These are phyloP conservation scores for Pharus latifolius DNA, from an alignment of 176 grass and related monocot genomes.

Conservation along the genomic window DNA sequence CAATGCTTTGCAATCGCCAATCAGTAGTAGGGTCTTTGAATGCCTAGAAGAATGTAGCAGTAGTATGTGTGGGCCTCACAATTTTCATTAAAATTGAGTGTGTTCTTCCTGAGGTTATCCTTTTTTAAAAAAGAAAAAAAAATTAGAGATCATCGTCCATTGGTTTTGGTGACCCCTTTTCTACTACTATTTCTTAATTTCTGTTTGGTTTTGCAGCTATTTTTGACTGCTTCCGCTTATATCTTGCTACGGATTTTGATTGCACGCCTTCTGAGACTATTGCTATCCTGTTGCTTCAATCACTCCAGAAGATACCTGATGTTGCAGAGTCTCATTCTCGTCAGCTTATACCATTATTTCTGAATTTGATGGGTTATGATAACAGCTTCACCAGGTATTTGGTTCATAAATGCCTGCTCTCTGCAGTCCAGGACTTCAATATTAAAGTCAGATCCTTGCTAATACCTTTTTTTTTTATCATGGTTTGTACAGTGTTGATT, in stretches of 20 bases:
- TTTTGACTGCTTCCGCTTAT: slow-evolving; percentile 49
- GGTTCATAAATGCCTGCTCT: neutral
- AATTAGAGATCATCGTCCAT: neutral
- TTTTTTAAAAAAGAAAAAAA: too few species aligned
- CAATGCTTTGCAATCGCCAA: neutral
- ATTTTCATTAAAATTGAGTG: neutral
- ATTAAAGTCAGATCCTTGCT: neutral
- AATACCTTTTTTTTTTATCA: neutral
- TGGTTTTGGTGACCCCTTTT: neutral
- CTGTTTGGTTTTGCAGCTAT: slow-evolving; percentile 51
- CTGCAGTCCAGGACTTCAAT: neutral
- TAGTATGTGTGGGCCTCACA: neutral
- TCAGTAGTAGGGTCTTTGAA: neutral
- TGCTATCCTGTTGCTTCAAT: slow-evolving; percentile 52
- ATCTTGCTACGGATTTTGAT: slow-evolving; percentile 48
- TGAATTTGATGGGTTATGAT: slow-evolving; percentile 88
- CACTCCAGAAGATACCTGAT: slow-evolving; percentile 80
- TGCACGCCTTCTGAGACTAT: slow-evolving; percentile 57
- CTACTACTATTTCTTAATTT: slow-evolving; percentile 15
- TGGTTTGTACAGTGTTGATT: slow-evolving; percentile 46
- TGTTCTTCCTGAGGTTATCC: too few species aligned
- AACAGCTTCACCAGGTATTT: slow-evolving; percentile 49
- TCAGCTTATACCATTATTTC: slow-evolving; percentile 81
- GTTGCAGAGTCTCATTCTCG: slow-evolving; percentile 82
- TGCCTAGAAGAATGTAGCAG: neutral